Percentiles rank a stretch among this genome's conserved stretches.
Evolutionary conservation across 1,139 yeast species (phyloP).

Genomic region (Lodderomyces elongisporus): DNA sequence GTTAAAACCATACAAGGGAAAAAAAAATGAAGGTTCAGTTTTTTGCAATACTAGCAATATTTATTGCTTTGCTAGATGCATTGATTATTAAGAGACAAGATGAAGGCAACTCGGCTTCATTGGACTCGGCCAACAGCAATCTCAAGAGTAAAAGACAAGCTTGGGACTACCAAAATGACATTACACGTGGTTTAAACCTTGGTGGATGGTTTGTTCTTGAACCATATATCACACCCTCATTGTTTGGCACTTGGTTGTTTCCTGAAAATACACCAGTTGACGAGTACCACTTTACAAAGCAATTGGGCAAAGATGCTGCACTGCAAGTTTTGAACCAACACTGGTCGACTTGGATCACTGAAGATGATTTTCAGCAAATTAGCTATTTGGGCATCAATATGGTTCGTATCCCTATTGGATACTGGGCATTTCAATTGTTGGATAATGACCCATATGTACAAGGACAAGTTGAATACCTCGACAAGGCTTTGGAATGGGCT

Average conservation of each 20-base stretch:
- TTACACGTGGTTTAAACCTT: conserved; percentile 72
- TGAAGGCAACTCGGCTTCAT: neutral
- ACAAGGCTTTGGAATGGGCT: conserved; percentile 76
- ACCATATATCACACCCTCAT: conserved; percentile 76
- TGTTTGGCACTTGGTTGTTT: conserved; percentile 48
- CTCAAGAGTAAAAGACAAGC: conserved; percentile 8
- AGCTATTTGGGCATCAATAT: conserved; percentile 68
- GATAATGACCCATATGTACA: conserved; percentile 79
- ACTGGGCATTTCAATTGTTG: conserved; percentile 80
- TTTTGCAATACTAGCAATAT: neutral
- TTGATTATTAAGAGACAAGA: no score
- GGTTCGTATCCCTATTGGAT: conserved; percentile 90
- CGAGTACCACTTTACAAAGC: conserved; percentile 68
- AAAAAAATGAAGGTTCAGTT: neutral
- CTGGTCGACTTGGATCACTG: conserved; percentile 79
- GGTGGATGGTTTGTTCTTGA: conserved; percentile 95
- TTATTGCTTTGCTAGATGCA: no score
- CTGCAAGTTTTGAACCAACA: conserved; percentile 51
- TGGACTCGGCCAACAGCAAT: neutral
- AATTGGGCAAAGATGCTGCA: conserved; percentile 61
- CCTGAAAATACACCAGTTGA: conserved; percentile 60
- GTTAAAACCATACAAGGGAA: neutral
- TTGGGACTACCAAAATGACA: conserved; percentile 48
- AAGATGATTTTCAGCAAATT: conserved; percentile 63
- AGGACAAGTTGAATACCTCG: conserved; percentile 74